Percentiles rank a stretch among this genome's conserved stretches.
phyloP scores from a whole-genome alignment of 306 rosid species.

The Arachis stenosperma region DNA sequence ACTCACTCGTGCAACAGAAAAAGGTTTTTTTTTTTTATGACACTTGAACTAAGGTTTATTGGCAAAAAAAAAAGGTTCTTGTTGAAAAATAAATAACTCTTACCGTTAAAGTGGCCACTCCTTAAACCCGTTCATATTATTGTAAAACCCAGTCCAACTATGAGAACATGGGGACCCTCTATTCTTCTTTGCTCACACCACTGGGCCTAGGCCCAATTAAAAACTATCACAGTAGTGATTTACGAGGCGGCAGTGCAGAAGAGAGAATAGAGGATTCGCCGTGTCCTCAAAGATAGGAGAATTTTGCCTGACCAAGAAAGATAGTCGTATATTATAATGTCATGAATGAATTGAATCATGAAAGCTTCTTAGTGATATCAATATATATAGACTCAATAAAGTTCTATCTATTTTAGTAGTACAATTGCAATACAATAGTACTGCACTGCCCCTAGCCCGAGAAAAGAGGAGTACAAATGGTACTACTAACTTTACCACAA shows the following conservation, averaged over 20 bases:
- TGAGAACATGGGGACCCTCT: slow-evolving; percentile 69
- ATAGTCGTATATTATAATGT: not conserved
- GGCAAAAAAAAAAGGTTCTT: no score
- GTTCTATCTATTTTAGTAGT: no score
- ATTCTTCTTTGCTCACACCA: slow-evolving; percentile 43
- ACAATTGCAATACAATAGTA: no score
- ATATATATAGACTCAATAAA: no score
- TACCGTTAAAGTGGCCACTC: slow-evolving; percentile 37
- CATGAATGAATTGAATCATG: not conserved
- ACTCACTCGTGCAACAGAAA: no score
- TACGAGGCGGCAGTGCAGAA: not conserved
- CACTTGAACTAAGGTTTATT: no score
- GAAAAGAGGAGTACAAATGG: no score
- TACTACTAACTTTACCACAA: no score
- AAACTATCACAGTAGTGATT: no score
- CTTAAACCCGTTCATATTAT: slow-evolving; percentile 49
- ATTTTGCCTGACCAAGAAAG: not conserved
- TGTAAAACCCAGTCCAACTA: slow-evolving; percentile 47
- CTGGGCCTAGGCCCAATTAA: not conserved
- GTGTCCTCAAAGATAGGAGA: slow-evolving; percentile 51
- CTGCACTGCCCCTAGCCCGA: no score
- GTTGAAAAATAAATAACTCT: slow-evolving; percentile 23
- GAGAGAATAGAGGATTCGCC: slow-evolving; percentile 25
- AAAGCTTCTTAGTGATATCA: no score
- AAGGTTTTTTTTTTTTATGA: no score